A percentile compares a stretch with the other conserved stretches of the same genome.
Conservation (phyloP, 164 flowering plant species). For the Liquidambar formosana region DNA sequence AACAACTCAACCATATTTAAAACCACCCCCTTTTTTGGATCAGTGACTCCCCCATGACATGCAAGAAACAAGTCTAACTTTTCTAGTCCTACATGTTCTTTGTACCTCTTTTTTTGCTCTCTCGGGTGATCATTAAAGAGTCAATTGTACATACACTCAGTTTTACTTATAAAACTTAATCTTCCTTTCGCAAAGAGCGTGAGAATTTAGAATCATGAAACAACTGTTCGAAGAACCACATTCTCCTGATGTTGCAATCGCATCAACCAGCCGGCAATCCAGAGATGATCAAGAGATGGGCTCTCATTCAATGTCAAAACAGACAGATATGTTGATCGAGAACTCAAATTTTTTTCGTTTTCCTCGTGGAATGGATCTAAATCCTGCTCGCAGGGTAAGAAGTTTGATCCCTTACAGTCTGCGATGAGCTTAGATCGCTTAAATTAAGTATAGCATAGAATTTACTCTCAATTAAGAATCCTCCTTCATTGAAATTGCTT, state of each 20-base stretch:
- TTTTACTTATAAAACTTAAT: no score
- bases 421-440: no score
- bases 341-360: background rate
- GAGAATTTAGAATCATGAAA: constrained; percentile 22
- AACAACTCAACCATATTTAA: constrained; percentile 4
- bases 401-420: background rate
- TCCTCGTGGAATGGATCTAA: constrained; percentile 12
- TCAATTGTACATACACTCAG: background rate
- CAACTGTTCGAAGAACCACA: constrained; percentile 17
- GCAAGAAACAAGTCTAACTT: constrained; percentile 2
- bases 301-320: constrained; percentile 6
- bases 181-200: no score
- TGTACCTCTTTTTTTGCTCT: constrained; percentile 9
- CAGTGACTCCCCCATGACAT: background rate
- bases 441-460: no score
- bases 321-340: background rate
- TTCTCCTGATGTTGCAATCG: constrained; percentile 15
- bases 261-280: constrained; percentile 15
- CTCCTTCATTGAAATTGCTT: no score
- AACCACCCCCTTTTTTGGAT: background rate
- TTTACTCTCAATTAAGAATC: no score
- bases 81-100: constrained; percentile 16
- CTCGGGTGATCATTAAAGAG: constrained; percentile 1
- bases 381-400: constrained; percentile 38
- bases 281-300: constrained; percentile 38